Base-by-base conservation (phyloP, 441 rosid species). In the Populus trichocarpa region DNA sequence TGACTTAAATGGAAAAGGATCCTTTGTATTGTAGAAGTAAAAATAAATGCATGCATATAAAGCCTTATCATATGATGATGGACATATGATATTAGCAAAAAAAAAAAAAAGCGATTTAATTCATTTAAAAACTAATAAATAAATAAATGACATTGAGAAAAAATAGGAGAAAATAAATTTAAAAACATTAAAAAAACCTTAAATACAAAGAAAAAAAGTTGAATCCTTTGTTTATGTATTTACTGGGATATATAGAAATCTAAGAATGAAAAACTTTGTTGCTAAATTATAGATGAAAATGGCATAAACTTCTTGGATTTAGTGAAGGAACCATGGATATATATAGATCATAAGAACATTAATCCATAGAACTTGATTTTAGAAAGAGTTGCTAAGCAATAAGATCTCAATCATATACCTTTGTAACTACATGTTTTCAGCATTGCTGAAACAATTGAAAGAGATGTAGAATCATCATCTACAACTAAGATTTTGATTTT, bases 381-480 rank as follows among this genome's bases (percentile, higher is more conserved):
- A 38, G 11, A 7, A 57, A 57, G 23, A 57, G 10, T 18, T 57
- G 63, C 22, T 2, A 23, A 26, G 67, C 7, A 35, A 61, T 4
- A 26, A 70, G 53, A 50, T 26, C 46, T 71, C 50, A 5, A 65
- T 25, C 26, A 20, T 35, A 53, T 85, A 91, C 97, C 96, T 89
- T 79, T 77, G 32, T 80, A 77, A 35, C 75, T 59, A 53, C 81
- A 86, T 6, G 63, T 67, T 70, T 70, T 82, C 30, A 93, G 89
- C 88, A 80, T 83, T 4, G 85, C 82, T 22, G 92, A 76, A 40
- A 88, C 81, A 32, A 88, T 23, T 11, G 78, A 14, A 23, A 89
- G 90, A 70, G 86, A 81, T 8, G 86, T 75, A 50, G 86, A 77
- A 84, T 93, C 93, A 77, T 92, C 94, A 64, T 93, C 95, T 63